phyloP scores from a whole-genome alignment of 768 basidiomycete species.

The Pulveroboletus sp. region DNA sequence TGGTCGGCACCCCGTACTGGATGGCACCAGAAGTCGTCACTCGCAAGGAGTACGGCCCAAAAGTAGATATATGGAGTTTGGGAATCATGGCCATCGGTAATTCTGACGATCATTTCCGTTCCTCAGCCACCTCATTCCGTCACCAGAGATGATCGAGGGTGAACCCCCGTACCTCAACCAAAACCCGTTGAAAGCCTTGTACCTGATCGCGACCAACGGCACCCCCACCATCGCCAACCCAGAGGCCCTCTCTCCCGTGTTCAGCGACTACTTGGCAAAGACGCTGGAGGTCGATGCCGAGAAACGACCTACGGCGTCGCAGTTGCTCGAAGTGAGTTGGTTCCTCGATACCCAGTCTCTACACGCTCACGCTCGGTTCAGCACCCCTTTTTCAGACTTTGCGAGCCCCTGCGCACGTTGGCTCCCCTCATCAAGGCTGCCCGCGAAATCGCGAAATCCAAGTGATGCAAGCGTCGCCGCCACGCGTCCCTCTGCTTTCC shows the following conservation, averaged over 20 bases:
- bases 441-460: slow-evolving; percentile 73
- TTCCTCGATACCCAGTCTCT: not conserved
- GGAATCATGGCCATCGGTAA: slow-evolving; percentile 95
- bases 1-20: slow-evolving; percentile 99
- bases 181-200: slow-evolving; percentile 93
- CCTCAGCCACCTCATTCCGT: slow-evolving; percentile 4
- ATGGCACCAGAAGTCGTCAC: slow-evolving; percentile 99
- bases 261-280: slow-evolving; percentile 85
- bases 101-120: slow-evolving; percentile 16
- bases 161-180: slow-evolving; percentile 96
- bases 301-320: slow-evolving; percentile 82
- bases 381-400: slow-evolving; percentile 86
- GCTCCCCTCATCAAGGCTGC: slow-evolving; percentile 92
- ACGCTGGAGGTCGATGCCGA: slow-evolving; percentile 94
- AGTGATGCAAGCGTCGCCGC: slow-evolving; percentile 19
- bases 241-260: slow-evolving; percentile 65
- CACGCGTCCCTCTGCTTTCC: not conserved
- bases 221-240: slow-evolving; percentile 96
- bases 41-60: slow-evolving; percentile 94
- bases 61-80: slow-evolving; percentile 97
- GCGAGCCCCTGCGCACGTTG: slow-evolving; percentile 82
- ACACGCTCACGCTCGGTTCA: slow-evolving; percentile 27
- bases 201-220: slow-evolving; percentile 97
- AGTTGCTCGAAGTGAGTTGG: slow-evolving; percentile 64
- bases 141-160: slow-evolving; percentile 93